Base-by-base conservation (phyloP, 306 rosid genomes). In the Acacia melanoxylon region DNA sequence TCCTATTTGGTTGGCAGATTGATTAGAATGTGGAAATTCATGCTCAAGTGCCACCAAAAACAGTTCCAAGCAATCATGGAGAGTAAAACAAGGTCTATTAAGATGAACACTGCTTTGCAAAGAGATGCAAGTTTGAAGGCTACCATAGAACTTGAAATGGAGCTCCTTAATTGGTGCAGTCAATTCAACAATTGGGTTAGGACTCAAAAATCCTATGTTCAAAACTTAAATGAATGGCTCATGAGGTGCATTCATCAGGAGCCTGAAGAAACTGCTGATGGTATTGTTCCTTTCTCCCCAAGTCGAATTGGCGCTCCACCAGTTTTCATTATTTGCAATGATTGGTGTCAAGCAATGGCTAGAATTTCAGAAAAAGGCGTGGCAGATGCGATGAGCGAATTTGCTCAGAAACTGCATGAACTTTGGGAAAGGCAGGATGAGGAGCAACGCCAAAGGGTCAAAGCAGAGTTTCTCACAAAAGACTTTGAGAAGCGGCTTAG, bases 361-460 rank as follows among this genome's bases (percentile, higher is more conserved):
- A 88, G 89, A 85, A 90, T 93, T 68, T 93, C 97, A 20, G 94
- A 93, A 89, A 85, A 83, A 54, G 87, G 86, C 61, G 98, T 96
- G 75, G 89, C 92, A 11, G 90, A 82, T 35, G 91, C 94, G 35
- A 91, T 96, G 93, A 85, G 80, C 48, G 94, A 83, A 74, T 96
- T 96, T 72, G 99, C 98, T 14, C 83, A 85, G 59, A 91, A 88
- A 81, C 85, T 96, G 37, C 97, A 88, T 56, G 91, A 91, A 79
- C 81, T 96, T 78, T 93, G 97, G 97, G 98, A 93, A 86, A 87
- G 92, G 78, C 99, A 96, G 83, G 98, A 89, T n/a, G 95, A 89
- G 83, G 97, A 83, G 75, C 97, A 90, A 78, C 95, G 92, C 2
- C 96, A 85, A 84, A 91, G 93, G 83, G 89, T 92, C 83, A 91